Base-by-base conservation (phyloP, 2,329 filamentous ascomycete species). In the Diaporthe batatas region DNA sequence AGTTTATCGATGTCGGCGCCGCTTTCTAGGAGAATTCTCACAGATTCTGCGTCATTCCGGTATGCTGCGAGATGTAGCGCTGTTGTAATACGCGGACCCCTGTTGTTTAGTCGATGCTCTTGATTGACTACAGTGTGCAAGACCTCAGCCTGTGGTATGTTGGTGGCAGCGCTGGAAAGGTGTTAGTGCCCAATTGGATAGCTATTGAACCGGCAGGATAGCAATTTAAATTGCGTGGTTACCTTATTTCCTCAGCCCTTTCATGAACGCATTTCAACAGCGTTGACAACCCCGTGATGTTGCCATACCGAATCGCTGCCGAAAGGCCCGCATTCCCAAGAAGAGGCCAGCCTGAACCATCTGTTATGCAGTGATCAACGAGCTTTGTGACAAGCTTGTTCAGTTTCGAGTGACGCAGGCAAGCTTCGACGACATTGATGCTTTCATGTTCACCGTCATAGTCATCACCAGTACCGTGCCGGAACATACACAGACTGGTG, bases 251-350 rank as follows among this genome's bases (percentile, higher is more conserved):
- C 6, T 3, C 3, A 1, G 36, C 14, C 34, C 0, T 44, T 11
- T 59, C 2, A 4, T 47, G 0, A 4, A 44, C 7, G 16, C 29
- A 5, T 5, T 47, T 16, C 23, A 62, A 14, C 7, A 62, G 6
- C 8, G 14, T 12, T 12, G 25, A 32, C 6, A 62, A 23, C 0
- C 23, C 58, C 14, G 32, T 16, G 10, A 0, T 62, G 8, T 62
- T 42, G 0, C 6, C 0, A 0, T 32, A 14, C 1, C 1, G 1
- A 12, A 62, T 47, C 1, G 58, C 58, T 1, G 0, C 32, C 8
- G 25, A 2, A 8, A 62, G 12, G 5, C 16, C 29, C 6, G 3
- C 2, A 7, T n/a, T 32, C 10, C 32, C 8, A 14, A 47, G 1
- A 47, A 47, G 16, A 6, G 58, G 58, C 58, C 58, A 62, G 4